Evolutionary conservation across 2,329 filamentous ascomycete genomes (phyloP).

Genomic region (Fusarium torulosum): DNA sequence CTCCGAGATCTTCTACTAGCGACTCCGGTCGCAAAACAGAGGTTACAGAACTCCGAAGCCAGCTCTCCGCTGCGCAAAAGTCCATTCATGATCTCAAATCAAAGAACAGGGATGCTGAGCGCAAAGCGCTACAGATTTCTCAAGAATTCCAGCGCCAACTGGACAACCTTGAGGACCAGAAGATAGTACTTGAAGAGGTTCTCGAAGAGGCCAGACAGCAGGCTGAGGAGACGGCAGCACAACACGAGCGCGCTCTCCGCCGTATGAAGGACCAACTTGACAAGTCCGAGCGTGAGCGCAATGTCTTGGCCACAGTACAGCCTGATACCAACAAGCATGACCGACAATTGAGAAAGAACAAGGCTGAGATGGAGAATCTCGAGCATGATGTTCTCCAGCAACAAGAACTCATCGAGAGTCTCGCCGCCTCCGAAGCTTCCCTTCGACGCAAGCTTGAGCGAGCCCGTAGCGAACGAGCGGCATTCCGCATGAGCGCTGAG

Average conservation of each 20-base stretch:
- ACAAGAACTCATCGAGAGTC: conserved; percentile 71
- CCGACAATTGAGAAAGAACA: conserved; percentile 71
- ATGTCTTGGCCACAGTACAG: conserved; percentile 50
- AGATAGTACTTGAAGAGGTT: conserved; percentile 68
- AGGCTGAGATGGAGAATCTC: conserved; percentile 75
- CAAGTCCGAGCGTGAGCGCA: conserved; percentile 63
- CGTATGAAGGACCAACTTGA: conserved; percentile 64
- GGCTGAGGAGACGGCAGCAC: conserved; percentile 60
- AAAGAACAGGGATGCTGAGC: conserved; percentile 65
- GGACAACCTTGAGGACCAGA: conserved; percentile 70
- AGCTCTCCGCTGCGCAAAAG: conserved; percentile 71
- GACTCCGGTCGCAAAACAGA: conserved; percentile 69
- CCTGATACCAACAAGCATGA: conserved; percentile 65
- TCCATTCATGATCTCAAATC: conserved; percentile 67
- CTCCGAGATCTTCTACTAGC: conserved; percentile 61
- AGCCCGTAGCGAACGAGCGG: conserved; percentile 73
- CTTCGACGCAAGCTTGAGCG: conserved; percentile 77
- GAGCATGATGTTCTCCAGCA: conserved; percentile 78
- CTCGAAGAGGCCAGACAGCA: conserved; percentile 67
- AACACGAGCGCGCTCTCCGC: conserved; percentile 59
- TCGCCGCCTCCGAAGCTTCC: conserved; percentile 68
- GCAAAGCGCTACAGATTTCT: conserved; percentile 56
- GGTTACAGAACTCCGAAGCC: conserved; percentile 68
- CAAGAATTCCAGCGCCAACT: conserved; percentile 67
- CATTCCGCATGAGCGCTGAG: conserved; percentile 66